Evolutionary conservation across 805 yeast species (phyloP), one percentile per base, ranked within the genome.

Genomic region (Wickerhamomyces subpelliculosus): DNA sequence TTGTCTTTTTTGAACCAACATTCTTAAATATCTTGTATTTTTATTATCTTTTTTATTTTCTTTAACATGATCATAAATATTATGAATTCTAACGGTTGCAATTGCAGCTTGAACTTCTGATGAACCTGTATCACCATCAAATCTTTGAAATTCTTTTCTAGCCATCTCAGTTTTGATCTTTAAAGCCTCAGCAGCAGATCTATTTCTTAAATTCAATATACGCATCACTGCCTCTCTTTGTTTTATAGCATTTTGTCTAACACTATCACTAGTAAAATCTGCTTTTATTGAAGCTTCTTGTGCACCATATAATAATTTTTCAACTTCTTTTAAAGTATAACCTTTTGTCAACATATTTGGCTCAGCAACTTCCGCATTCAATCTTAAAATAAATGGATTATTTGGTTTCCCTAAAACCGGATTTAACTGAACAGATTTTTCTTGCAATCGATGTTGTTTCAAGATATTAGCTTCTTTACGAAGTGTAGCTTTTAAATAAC

Each of bases 61-160:
- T 46, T 72, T 68, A 39, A 84, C 72, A 55, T 89, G 96, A 32
- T 75, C 72, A 66, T 85, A 85, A 44, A 85, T 67, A 46, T 75
- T 79, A 48, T 82, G 84, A 49, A 93, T 86, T 52, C 76, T 75
- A 35, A 86, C 80, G 0, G 97, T 87, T 65, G 81, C 65, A 21
- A 85, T 73, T 3, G 97, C 97, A 2, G 97, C 96, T 62, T 89
- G 97, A 20, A 89, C 96, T 63, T 90, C 97, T 38, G 95, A 78
- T 2, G 96, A 85, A 3, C 95, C 97, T 1, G 96, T 85, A 58
- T 93, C 97, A 38, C 95, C 96, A 33, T 80, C 87, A 46, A 73
- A 70, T 52, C 95, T 72, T 49, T 77, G 79, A 60, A 90, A 89
- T 63, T 90, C 97, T 49, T 73, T 64, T 36, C 77, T 70, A 1